Evolutionary conservation across 208 protist species (phyloP).

Genomic region (Spongospora subterranea): DNA sequence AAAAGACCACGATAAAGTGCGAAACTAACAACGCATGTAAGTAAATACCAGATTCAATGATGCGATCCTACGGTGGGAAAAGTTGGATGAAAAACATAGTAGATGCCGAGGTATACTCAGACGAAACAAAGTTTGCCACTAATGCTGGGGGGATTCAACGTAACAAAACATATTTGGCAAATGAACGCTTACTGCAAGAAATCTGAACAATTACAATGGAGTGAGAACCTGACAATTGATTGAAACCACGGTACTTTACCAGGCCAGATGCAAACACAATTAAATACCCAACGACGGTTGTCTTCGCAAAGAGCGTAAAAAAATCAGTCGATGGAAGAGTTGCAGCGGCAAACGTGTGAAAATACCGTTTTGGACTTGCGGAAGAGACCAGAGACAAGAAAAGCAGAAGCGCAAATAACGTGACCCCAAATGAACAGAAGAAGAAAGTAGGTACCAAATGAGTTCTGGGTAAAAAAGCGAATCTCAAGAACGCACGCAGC

Average conservation of each 20-base stretch:
- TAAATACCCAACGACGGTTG: background rate
- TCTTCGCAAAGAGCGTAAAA: too few relatives aligned
- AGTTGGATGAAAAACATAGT: background rate
- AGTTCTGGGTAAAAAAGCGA: background rate
- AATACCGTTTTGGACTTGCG: background rate
- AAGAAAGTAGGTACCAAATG: background rate
- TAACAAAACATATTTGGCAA: too few relatives aligned
- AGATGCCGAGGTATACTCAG: too few relatives aligned
- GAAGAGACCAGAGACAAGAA: background rate
- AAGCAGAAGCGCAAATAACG: background rate
- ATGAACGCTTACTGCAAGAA: too few relatives aligned
- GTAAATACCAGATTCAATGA: background rate
- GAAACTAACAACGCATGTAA: background rate
- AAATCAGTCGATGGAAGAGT: background rate
- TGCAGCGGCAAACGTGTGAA: background rate
- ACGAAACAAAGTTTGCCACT: too few relatives aligned
- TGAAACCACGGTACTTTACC: background rate
- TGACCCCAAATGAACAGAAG: background rate
- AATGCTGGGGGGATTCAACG: too few relatives aligned
- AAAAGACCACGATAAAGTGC: background rate
- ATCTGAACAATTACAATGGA: too few relatives aligned
- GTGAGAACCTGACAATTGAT: background rate
- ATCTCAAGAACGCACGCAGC: background rate
- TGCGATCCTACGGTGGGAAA: background rate
- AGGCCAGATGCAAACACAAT: background rate